Evolutionary conservation across 192 early-diverging fungal genomes (phyloP).

Genomic region (Backusella liffmaniae): DNA sequence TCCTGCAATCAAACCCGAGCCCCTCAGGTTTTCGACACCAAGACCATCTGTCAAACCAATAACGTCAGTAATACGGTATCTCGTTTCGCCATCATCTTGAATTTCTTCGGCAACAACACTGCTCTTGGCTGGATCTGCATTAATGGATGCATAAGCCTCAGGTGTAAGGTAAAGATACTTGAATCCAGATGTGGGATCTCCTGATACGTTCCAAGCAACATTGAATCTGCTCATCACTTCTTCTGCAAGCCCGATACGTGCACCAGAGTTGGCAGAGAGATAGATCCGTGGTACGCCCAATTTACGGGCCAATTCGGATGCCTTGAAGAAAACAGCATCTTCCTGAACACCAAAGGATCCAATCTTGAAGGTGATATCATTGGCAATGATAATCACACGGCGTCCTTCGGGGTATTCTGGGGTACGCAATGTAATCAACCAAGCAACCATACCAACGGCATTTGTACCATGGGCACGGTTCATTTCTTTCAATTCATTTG

Average conservation of each 20-base stretch:
- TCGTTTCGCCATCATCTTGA: conserved; percentile 68
- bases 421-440: conserved; percentile 82
- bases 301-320: conserved; percentile 82
- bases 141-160: conserved; percentile 62
- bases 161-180: conserved; percentile 88
- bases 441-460: conserved; percentile 95
- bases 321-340: conserved; percentile 90
- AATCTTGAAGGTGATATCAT: conserved; percentile 97
- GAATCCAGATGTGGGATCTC: conserved; percentile 84
- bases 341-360: conserved; percentile 96
- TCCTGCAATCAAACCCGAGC: conserved; percentile 96
- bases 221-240: conserved; percentile 87
- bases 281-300: conserved; percentile 91
- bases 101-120: conserved; percentile 74
- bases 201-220: conserved; percentile 78
- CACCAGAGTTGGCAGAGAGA: conserved; percentile 97
- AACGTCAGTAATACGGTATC: conserved; percentile 81
- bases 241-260: conserved; percentile 94
- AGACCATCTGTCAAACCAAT: conserved; percentile 86
- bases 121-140: conserved; percentile 57
- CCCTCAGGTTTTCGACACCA: conserved; percentile 95
- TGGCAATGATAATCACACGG: conserved; percentile 89
- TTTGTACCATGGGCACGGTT: conserved; percentile 84
- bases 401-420: conserved; percentile 91
- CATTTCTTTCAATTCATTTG: conserved; percentile 66